Evolutionary conservation across 164 flowering plant species (phyloP).

Genomic region (Cinnamomum chago): DNA sequence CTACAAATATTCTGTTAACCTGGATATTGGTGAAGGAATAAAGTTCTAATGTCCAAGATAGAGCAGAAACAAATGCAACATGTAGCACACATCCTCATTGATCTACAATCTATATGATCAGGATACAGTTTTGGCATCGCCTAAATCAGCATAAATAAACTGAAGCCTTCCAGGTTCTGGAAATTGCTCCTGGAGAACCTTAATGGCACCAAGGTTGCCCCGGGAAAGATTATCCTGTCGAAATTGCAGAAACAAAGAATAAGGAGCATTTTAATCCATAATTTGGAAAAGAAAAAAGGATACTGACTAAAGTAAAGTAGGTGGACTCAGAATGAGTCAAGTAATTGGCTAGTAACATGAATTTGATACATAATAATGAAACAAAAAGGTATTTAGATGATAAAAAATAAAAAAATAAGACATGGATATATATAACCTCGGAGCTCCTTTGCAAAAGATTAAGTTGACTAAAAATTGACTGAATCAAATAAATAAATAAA

Average conservation of each 20-base stretch:
- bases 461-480: too few species aligned
- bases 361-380: too few species aligned
- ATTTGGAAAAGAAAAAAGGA: too few species aligned
- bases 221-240: conserved; percentile 88
- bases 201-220: conserved; percentile 85
- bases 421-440: too few species aligned
- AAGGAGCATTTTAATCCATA: not conserved
- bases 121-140: conserved; percentile 93
- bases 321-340: too few species aligned
- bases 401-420: too few species aligned
- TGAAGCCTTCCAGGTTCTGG: conserved; percentile 93
- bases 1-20: conserved; percentile 81
- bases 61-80: not conserved
- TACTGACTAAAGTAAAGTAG: too few species aligned
- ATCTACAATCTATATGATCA: conserved; percentile 6
- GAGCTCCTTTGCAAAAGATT: too few species aligned
- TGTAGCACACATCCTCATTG: not conserved
- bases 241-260: not conserved
- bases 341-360: too few species aligned
- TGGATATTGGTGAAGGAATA: conserved; percentile 40
- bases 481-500: too few species aligned
- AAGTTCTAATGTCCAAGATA: not conserved
- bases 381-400: too few species aligned
- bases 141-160: conserved; percentile 90
- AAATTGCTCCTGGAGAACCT: conserved; percentile 64